Evolutionary conservation across 2,329 filamentous ascomycete species (phyloP).

Genomic region (Venturia nashicola): DNA sequence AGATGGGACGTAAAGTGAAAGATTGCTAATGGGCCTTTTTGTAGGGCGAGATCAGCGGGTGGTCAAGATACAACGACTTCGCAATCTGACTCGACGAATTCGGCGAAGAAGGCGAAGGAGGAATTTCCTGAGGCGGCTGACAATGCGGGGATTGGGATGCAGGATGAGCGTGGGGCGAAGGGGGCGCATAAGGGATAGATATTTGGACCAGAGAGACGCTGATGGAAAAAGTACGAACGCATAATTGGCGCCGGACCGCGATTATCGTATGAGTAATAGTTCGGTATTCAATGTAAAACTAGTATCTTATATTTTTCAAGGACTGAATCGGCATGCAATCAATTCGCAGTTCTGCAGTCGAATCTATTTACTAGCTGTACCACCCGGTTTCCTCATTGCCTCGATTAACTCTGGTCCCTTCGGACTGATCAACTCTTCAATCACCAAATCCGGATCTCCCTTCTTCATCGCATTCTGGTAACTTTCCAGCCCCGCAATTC

Average conservation of each 20-base stretch:
- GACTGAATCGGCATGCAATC: too few relatives aligned
- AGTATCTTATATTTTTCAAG: too few relatives aligned
- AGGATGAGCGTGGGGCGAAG: constrained; percentile 37
- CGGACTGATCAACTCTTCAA: constrained; percentile 11
- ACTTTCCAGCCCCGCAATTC: constrained; percentile 15
- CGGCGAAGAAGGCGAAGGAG: constrained; percentile 29
- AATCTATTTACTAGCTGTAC: not conserved
- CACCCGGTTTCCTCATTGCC: not conserved
- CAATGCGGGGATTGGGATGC: constrained; percentile 32
- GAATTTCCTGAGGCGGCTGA: constrained; percentile 36
- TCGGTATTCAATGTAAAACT: too few relatives aligned
- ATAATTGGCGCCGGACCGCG: not conserved
- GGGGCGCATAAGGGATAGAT: constrained; percentile 15
- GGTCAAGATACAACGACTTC: constrained; percentile 29
- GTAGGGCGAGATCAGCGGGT: constrained; percentile 19
- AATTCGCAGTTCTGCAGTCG: too few relatives aligned
- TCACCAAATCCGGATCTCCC: constrained; percentile 18
- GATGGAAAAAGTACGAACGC: too few relatives aligned
- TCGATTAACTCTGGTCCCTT: constrained; percentile 10
- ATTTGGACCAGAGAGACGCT: not conserved
- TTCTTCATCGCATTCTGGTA: constrained; percentile 21
- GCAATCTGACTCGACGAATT: constrained; percentile 24
- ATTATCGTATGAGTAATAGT: too few relatives aligned
- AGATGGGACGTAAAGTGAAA: not conserved
- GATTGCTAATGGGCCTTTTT: constrained; percentile 1